Percentiles rank a stretch among this genome's conserved stretches.
Conservation (phyloP, 2,329 filamentous ascomycete genomes). For the Neodidymelliopsis sp. region DNA sequence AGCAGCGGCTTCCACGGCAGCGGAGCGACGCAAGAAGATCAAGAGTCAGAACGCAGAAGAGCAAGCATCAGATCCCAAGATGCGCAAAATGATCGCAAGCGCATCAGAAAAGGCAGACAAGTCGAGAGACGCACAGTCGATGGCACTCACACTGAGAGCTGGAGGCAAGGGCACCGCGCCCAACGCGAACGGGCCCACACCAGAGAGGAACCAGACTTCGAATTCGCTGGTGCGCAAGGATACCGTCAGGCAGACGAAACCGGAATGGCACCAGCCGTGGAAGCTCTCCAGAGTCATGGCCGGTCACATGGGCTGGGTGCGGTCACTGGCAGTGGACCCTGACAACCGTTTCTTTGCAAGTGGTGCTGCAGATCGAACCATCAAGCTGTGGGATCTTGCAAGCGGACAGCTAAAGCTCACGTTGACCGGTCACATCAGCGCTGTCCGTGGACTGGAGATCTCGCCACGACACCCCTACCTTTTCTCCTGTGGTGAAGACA, state of each 20-base stretch:
- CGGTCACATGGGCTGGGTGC: slow-evolving; percentile 93
- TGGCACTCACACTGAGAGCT: slow-evolving; percentile 63
- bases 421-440: slow-evolving; percentile 41
- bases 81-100: slow-evolving; percentile 72
- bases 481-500: slow-evolving; percentile 97
- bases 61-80: slow-evolving; percentile 60
- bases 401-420: slow-evolving; percentile 63
- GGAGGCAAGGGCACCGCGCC: slow-evolving; percentile 57
- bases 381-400: slow-evolving; percentile 98
- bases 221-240: slow-evolving; percentile 69
- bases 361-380: slow-evolving; percentile 88
- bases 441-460: slow-evolving; percentile 75
- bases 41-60: slow-evolving; percentile 60
- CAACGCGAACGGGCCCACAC: slow-evolving; percentile 64
- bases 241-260: slow-evolving; percentile 73
- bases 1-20: slow-evolving; percentile 63
- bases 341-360: slow-evolving; percentile 98
- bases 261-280: slow-evolving; percentile 98
- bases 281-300: slow-evolving; percentile 98
- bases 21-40: slow-evolving; percentile 68
- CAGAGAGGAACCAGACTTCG: slow-evolving; percentile 58
- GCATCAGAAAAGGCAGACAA: slow-evolving; percentile 59
- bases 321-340: slow-evolving; percentile 77
- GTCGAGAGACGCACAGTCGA: slow-evolving; percentile 58
- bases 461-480: slow-evolving; percentile 94